These are phyloP conservation scores for Sporothrix variecibatus DNA, from an alignment of 2,329 filamentous ascomycete species.

Conservation along the genomic window DNA sequence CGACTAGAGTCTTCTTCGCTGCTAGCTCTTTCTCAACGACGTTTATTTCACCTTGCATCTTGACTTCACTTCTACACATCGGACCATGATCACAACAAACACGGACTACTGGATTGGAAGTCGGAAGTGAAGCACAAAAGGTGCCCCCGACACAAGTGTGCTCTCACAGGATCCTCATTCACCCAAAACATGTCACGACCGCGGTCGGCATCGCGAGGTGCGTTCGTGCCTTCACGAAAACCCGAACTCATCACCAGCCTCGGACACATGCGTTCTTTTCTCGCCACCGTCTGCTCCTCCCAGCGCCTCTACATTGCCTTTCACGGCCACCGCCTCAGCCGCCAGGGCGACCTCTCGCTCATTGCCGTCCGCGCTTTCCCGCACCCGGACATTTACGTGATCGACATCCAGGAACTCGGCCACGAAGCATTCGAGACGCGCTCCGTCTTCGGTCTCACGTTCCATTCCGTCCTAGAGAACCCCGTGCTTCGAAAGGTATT, in stretches of 20 bases:
- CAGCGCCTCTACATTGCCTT: constrained; percentile 32
- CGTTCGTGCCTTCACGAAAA: not conserved
- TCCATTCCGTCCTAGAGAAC: constrained; percentile 33
- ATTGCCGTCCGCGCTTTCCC: constrained; percentile 31
- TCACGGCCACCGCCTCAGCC: constrained; percentile 30
- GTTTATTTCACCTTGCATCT: not conserved
- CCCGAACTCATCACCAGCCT: constrained; percentile 4
- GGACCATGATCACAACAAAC: not conserved
- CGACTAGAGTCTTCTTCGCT: not conserved
- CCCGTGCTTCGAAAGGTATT: constrained; percentile 31
- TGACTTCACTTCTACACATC: not conserved
- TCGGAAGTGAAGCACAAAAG: not conserved
- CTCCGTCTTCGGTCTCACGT: constrained; percentile 22
- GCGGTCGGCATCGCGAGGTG: not conserved
- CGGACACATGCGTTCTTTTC: not conserved
- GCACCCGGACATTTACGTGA: constrained; percentile 19
- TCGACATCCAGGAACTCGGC: constrained; percentile 34
- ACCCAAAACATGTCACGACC: not conserved
- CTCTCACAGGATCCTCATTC: not conserved
- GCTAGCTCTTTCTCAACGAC: not conserved
- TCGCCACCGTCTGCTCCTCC: constrained; percentile 11
- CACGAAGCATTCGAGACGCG: constrained; percentile 29
- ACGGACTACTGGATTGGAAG: not conserved
- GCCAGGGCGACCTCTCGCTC: constrained; percentile 32
- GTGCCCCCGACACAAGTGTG: not conserved